Evolutionary conservation across 345 rosid genomes (phyloP), one percentile per base, ranked within the genome.

Genomic region (Fremontodendron californicum): DNA sequence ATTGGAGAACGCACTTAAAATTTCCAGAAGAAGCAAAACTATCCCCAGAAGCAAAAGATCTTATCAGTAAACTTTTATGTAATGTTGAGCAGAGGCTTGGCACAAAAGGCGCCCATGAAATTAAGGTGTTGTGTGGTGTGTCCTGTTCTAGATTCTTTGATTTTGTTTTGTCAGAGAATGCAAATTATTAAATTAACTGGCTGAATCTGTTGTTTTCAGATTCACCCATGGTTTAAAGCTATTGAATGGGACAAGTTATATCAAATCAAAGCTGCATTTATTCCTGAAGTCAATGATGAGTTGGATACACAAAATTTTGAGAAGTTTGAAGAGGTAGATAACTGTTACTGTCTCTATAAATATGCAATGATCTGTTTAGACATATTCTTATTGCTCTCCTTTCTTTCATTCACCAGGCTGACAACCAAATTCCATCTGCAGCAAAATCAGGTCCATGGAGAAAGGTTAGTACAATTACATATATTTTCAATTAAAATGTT

Each of bases 291-390:
- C 82, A 93, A 95, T 82, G 97, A 91, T 85, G 99, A 95, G 78
- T 77, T 95, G 85, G 99, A 95, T 79, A 95, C 99, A 7, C 98
- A 95, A 80, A 95, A 95, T 81, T 95, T 95, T 70, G 99, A 93
- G 81, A 95, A 95, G 77, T 95, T 95, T 83, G 99, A 95, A 77
- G 99, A 95, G 94, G 99, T 96, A 76, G 70, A 73, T 61, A 49
- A 74, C 31, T 78, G 75, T 70, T 80, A 27, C 33, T 70, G 60
- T 71, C 7, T 19, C 33, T 48, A 9, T 42, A 77, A 75, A 39
- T 49, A 63, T 49, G 71, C 42, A 68, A 52, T 51, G 39, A 31
- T 45, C 16, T 42, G 25, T 67, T 73, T 68, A 45, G 19, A 58
- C 31, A 33, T 9, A 23, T 37, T 45, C 39, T 54, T 25, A 61